Evolutionary conservation across 345 rosid genomes (phyloP), one percentile per base, ranked within the genome.

Genomic region (Passiflora organensis): DNA sequence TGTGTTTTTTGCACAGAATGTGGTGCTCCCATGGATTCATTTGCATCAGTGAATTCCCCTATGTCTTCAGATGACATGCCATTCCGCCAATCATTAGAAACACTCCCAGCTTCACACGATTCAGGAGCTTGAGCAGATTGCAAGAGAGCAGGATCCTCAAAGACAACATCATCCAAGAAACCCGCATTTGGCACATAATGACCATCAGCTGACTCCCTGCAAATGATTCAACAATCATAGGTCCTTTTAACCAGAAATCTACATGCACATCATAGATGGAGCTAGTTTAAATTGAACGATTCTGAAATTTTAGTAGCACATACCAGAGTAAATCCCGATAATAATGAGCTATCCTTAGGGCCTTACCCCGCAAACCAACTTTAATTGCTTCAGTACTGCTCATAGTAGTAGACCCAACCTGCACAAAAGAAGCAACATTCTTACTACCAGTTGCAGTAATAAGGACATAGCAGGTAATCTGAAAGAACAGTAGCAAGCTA

Each of bases 281-380:
- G 38, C 32, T 32, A 12, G 10, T 32, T 11, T 39, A 43, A 45
- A 63, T 59, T 48, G 17, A 59, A 60, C 24, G 34, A 28, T 28
- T 28, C 34, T n/a, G n/a, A n/a, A n/a, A 28, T 8, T 28, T 28
- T 8, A 28, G 34, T 8, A 28, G 8, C 8, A 28, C 34, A 44
- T 36, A 38, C 6, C 58, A 67, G 36, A 8, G 93, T 53, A 76
- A 66, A 67, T 91, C 99, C 36, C 82, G 78, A 55, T 91, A 91
- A 66, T 78, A 76, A 68, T 91, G 99, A 51, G 80, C 70, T 39
- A 91, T 80, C 67, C 91, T 80, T 54, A 91, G 76, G 63, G 95
- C 99, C 72, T 89, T 91, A 55, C 99, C 99, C 43, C 95, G 94
- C 70, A 88, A 71, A 55, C 91, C 94, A 36, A 95, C 99, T 54